Base-by-base conservation (phyloP, 768 basidiomycete species). In the Holtermanniella nyarrowii region DNA sequence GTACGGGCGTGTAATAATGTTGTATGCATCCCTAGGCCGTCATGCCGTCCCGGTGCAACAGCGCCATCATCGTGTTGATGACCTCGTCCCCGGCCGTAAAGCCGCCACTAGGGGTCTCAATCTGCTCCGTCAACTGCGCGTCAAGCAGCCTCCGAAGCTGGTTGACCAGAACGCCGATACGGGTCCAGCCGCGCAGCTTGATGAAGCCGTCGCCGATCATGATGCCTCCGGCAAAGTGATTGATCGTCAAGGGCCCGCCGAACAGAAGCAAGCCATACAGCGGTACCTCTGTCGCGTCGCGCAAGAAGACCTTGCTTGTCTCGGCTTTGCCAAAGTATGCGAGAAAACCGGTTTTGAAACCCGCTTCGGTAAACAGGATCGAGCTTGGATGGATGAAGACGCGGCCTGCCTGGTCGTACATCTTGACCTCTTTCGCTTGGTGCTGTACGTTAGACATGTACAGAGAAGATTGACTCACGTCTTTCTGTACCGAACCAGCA, bases 281-380 rank as follows among this genome's bases (percentile, higher is more conserved):
- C 4, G 89, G 87, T n/a, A 90, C 78, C 78, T 91, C 85, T 1
- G 86, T 90, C 4, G 82, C 87, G 68, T 90, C 89, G 42, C 87
- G 77, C 56, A 96, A 63, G 70, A 85, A 95, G 1, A 87, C 76
- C 69, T 95, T 91, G 16, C 76, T 83, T 11, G 88, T 88, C 46
- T 70, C 66, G 49, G 83, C 80, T 67, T 88, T 86, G 59, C 81
- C 78, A 72, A 90, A 93, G 69, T 86, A 95, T 7, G 82, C 79
- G 43, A 91, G 62, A 71, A 88, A 88, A 2, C 84, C 83, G 14
- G 81, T 78, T 50, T 80, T 83, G 82, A 89, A 88, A 31, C 76
- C 76, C 21, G 80, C 76, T 49, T 79, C 79, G 24, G 76, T 75
- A 63, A 96, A 96, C 18, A 90, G 73, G 3, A 86, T 77, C 42